Evolutionary conservation across 2,329 filamentous ascomycete species (phyloP).

Genomic region (Exutisphaerella laricina): DNA sequence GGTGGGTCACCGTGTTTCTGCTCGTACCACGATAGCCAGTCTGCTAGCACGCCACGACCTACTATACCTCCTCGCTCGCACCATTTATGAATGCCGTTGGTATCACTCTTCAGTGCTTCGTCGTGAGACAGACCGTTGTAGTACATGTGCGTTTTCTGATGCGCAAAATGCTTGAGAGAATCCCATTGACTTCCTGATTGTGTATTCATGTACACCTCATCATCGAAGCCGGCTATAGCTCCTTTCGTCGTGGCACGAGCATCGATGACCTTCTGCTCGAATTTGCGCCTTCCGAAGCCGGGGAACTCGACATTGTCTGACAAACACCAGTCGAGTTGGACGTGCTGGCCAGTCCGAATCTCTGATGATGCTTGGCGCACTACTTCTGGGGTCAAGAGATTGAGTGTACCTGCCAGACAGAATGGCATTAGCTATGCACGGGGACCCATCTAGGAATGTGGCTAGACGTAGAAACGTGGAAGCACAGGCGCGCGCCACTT

Average conservation of each 20-base stretch:
- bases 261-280: slow-evolving; percentile 29
- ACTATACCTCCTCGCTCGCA: slow-evolving; percentile 48
- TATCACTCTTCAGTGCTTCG: slow-evolving; percentile 12
- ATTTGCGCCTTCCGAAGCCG: slow-evolving; percentile 24
- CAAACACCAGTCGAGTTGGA: slow-evolving; percentile 48
- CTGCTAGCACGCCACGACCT: slow-evolving; percentile 51
- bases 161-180: slow-evolving; percentile 42
- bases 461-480: no score
- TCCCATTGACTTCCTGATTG: slow-evolving; percentile 55
- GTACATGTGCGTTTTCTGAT: slow-evolving; percentile 27
- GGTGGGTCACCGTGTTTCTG: slow-evolving; percentile 45
- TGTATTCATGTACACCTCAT: slow-evolving; percentile 48
- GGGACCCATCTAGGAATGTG: no score
- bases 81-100: slow-evolving; percentile 40
- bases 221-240: slow-evolving; percentile 37
- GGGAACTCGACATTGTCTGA: slow-evolving; percentile 30
- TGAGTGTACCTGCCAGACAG: no score
- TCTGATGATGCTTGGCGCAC: slow-evolving; percentile 41
- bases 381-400: slow-evolving; percentile 47
- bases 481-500: no score
- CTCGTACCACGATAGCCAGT: slow-evolving; percentile 37
- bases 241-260: slow-evolving; percentile 16
- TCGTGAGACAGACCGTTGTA: slow-evolving; percentile 27
- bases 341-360: slow-evolving; percentile 45
- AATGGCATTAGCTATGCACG: no score